Evolutionary conservation across 768 basidiomycete genomes (phyloP), one percentile per base, ranked within the genome.

Genomic region (Udeniomyces megalosporus): DNA sequence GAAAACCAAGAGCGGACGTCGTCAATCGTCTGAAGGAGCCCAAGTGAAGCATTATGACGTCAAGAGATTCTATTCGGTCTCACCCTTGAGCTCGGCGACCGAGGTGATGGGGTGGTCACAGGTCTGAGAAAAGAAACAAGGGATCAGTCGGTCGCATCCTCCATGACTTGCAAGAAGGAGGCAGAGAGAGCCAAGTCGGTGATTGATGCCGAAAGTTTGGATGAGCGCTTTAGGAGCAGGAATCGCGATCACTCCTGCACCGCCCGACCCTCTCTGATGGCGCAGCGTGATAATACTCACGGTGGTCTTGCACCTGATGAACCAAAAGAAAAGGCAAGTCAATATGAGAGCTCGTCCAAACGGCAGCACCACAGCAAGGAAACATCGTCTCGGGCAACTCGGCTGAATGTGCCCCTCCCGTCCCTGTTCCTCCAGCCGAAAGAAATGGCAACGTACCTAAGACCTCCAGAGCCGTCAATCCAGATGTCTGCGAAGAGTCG

Each of bases 381-480:
- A 17, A 28, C 38, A 11, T 60, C 35, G 32, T 14, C 26, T 29
- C n/a, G 38, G 47, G 42, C 7, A 26, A 42, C 17, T 53, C 20
- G 29, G 35, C 44, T 20, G 34, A 32, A 20, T n/a, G n/a, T n/a
- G n/a, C n/a, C n/a, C n/a, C n/a, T n/a, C n/a, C n/a, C n/a, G n/a
- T n/a, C n/a, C n/a, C n/a, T n/a, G n/a, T n/a, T n/a, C n/a, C n/a
- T n/a, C n/a, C n/a, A n/a, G n/a, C n/a, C n/a, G n/a, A n/a, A n/a
- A 38, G 20, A 26, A 14, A 6, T 1, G 31, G 26, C 24, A 31
- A 35, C 61, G 45, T 2, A 62, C 54, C 54, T 56, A n/a, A 62
- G 35, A 26, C 61, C 93, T 67, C 81, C 80, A 73, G 96, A 86
- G 66, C 92, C 92, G 73, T 97, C 93, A 73, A 96, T 84, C 93